These are phyloP conservation scores for Hippophae rhamnoides DNA, from an alignment of 306 rosid genomes.

Conservation along the genomic window DNA sequence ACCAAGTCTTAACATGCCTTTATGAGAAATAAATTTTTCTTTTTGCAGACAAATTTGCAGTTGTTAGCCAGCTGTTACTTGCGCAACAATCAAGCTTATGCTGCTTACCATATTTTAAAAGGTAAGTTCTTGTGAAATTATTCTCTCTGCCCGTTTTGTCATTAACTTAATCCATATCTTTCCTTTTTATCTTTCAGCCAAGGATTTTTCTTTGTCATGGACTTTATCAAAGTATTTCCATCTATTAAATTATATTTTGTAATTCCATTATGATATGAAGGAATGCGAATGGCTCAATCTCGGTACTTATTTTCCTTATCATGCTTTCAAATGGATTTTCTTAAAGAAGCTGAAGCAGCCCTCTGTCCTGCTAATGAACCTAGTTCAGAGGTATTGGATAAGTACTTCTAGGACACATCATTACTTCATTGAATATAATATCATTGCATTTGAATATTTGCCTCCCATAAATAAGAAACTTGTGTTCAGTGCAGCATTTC, in stretches of 20 bases:
- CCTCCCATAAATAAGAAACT: not conserved
- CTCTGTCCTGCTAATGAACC: constrained; percentile 79
- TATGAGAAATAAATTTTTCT: not conserved
- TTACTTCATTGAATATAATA: not conserved
- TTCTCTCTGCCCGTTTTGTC: not conserved
- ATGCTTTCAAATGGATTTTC: constrained; percentile 94
- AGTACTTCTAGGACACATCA: not conserved
- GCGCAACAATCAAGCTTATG: constrained; percentile 74
- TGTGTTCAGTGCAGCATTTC: not conserved
- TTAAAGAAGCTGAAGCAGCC: constrained; percentile 83
- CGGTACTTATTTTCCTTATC: constrained; percentile 98
- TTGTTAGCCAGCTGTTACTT: constrained; percentile 82
- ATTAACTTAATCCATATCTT: not conserved
- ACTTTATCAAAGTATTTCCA: constrained; percentile 16
- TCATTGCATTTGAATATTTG: not conserved
- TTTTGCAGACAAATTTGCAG: constrained; percentile 67
- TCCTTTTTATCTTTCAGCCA: constrained; percentile 7
- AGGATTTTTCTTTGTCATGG: constrained; percentile 6
- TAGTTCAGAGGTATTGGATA: constrained; percentile 56
- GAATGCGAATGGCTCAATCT: constrained; percentile 87
- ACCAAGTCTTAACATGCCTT: not conserved
- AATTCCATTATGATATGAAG: constrained; percentile 45
- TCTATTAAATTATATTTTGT: constrained; percentile 14
- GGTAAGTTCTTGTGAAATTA: constrained; percentile 22
- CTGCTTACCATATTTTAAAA: constrained; percentile 85